phyloP scores from a whole-genome alignment of 345 rosid species.

The Salix viminalis region DNA sequence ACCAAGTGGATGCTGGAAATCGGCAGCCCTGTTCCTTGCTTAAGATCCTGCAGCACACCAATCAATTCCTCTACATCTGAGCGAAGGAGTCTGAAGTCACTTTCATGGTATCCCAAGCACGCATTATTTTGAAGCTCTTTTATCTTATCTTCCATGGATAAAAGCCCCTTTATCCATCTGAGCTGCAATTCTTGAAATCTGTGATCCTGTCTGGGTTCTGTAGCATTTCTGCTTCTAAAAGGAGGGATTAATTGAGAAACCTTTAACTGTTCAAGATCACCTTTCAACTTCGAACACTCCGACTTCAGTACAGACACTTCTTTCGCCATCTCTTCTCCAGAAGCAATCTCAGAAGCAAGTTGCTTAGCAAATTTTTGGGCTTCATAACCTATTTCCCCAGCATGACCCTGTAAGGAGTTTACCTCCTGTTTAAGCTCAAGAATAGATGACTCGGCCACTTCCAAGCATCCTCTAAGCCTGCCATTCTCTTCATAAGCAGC shows the following conservation, averaged over 20 bases:
- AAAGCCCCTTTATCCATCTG: slow-evolving; percentile 65
- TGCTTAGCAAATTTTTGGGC: slow-evolving; percentile 60
- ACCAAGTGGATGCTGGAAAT: slow-evolving; percentile 35
- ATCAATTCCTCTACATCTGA: slow-evolving; percentile 65
- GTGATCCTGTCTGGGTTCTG: slow-evolving; percentile 35
- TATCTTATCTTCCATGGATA: slow-evolving; percentile 62
- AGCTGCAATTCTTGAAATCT: slow-evolving; percentile 44
- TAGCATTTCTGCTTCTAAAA: slow-evolving; percentile 24
- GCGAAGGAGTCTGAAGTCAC: slow-evolving; percentile 49
- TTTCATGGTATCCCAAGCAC: slow-evolving; percentile 60
- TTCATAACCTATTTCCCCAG: slow-evolving; percentile 66
- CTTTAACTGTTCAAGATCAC: slow-evolving; percentile 51
- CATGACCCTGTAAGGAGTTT: slow-evolving; percentile 59
- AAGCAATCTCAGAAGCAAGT: slow-evolving; percentile 73
- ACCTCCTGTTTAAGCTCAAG: slow-evolving; percentile 70
- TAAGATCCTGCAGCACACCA: slow-evolving; percentile 60
- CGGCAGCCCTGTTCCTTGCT: slow-evolving; percentile 54
- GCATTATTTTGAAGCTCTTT: slow-evolving; percentile 68
- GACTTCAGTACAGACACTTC: slow-evolving; percentile 75
- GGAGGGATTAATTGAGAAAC: slow-evolving; percentile 35
- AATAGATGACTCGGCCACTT: slow-evolving; percentile 72
- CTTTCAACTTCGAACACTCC: slow-evolving; percentile 73
- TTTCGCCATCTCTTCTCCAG: slow-evolving; percentile 66
- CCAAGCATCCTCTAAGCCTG: slow-evolving; percentile 75
- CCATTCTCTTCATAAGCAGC: slow-evolving; percentile 63